phyloP scores from a whole-genome alignment of 2,329 filamentous ascomycete genomes.

The Tricladium varicosporioides region DNA sequence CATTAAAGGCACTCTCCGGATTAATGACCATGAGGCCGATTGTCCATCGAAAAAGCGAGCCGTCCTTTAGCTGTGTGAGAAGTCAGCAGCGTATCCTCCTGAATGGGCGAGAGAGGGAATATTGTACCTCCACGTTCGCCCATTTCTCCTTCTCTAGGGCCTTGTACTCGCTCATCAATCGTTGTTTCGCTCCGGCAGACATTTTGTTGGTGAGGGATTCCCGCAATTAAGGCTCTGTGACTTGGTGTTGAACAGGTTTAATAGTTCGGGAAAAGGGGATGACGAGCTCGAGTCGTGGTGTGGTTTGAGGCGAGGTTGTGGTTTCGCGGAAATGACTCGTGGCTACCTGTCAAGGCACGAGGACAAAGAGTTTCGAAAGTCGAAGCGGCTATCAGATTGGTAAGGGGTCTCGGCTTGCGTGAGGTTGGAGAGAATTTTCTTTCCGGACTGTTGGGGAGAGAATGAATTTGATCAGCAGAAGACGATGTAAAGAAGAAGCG shows the following conservation, averaged over 20 bases:
- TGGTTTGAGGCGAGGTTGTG: background rate
- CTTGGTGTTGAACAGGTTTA: background rate
- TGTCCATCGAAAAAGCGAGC: conserved; percentile 83
- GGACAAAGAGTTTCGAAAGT: background rate
- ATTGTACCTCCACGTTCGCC: conserved; percentile 79
- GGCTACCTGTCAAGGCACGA: background rate
- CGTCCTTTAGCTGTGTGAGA: conserved; percentile 56
- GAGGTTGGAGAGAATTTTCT: background rate
- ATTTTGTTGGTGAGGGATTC: conserved; percentile 10
- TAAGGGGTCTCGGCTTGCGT: background rate
- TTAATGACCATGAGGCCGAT: conserved; percentile 91
- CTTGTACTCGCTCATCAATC: conserved; percentile 87
- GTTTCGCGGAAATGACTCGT: background rate
- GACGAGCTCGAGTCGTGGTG: background rate
- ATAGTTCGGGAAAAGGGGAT: background rate
- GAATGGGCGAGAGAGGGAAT: conserved; percentile 6
- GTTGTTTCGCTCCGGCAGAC: conserved; percentile 62
- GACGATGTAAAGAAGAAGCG: background rate
- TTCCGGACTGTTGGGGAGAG: background rate
- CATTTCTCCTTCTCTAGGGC: conserved; percentile 84
- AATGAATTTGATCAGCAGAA: background rate
- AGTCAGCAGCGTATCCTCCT: conserved; percentile 14
- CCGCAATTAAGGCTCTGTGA: background rate
- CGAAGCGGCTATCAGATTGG: background rate
- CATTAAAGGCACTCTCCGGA: conserved; percentile 85